Conservation (phyloP, 257 asterid genomes). For the Primulina huaijiensis region DNA sequence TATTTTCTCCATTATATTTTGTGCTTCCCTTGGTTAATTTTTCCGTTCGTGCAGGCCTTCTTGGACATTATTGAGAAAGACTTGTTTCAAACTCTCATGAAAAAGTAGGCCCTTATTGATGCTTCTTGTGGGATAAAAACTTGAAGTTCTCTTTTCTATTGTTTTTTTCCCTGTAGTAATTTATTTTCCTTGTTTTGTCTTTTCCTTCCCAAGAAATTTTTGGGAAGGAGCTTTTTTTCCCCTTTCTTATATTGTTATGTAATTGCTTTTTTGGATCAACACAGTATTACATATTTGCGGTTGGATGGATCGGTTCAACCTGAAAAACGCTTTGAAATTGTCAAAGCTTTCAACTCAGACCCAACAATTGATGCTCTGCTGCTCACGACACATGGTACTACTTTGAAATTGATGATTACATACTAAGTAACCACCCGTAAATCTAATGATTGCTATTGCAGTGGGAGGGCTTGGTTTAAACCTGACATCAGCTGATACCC, state of each 20-base stretch:
- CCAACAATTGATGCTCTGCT: constrained; percentile 94
- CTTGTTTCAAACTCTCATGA: constrained; percentile 81
- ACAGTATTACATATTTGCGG: constrained; percentile 91
- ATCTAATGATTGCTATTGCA: constrained; percentile 32
- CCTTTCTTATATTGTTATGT: constrained; percentile 2
- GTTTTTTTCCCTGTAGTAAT: background rate
- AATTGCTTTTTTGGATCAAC: constrained; percentile 24
- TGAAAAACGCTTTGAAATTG: constrained; percentile 94
- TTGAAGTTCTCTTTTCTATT: background rate
- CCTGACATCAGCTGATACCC: constrained; percentile 97
- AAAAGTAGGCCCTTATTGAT: constrained; percentile 36
- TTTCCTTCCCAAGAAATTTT: background rate
- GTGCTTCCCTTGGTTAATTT: constrained; percentile 26
- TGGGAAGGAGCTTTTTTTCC: background rate
- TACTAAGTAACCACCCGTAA: background rate
- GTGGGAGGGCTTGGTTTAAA: constrained; percentile 99
- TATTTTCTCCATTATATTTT: background rate
- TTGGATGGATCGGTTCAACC: constrained; percentile 97
- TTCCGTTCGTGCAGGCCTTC: constrained; percentile 65
- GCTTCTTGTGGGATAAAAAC: background rate
- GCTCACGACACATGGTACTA: constrained; percentile 92
- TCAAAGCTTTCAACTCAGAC: constrained; percentile 95
- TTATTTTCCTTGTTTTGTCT: background rate
- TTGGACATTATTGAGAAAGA: constrained; percentile 90
- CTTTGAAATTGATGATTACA: constrained; percentile 15